Evolutionary conservation across 1,284 basidiomycete species (phyloP).

Genomic region (Ceratobasidium sp.): DNA sequence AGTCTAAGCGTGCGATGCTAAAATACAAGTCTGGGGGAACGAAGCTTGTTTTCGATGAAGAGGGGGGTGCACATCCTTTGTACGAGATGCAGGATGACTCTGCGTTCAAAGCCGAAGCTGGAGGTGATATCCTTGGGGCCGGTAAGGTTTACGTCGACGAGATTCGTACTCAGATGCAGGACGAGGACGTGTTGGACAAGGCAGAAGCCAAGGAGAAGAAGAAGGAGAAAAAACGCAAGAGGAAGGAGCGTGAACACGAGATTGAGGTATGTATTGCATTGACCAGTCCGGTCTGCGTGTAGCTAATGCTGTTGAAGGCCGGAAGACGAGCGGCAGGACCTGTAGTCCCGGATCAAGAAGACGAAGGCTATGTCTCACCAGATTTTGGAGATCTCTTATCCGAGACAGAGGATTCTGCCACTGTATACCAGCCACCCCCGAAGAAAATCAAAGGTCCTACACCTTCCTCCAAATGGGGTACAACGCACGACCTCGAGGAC

Average conservation of each 20-base stretch:
- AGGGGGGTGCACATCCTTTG: conserved; percentile 76
- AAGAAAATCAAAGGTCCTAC: conserved; percentile 45
- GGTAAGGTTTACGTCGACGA: conserved; percentile 72
- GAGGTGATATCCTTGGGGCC: conserved; percentile 69
- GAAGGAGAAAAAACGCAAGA: conserved; percentile 80
- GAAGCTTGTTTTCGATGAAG: conserved; percentile 86
- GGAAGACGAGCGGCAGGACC: conserved; percentile 46
- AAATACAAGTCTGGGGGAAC: conserved; percentile 64
- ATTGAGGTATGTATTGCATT: conserved; percentile 51
- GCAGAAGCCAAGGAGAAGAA: conserved; percentile 87
- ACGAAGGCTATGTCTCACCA: conserved; percentile 74
- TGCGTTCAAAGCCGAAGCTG: conserved; percentile 62
- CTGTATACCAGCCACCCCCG: conserved; percentile 49
- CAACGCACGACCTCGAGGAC: conserved; percentile 51
- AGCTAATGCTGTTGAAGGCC: conserved; percentile 42
- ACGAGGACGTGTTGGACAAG: conserved; percentile 77
- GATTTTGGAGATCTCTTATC: conserved; percentile 68
- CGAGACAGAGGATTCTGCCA: conserved; percentile 53
- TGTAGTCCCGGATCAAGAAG: conserved; percentile 48
- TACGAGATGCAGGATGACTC: conserved; percentile 82
- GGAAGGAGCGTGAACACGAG: conserved; percentile 87
- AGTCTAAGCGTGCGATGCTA: conserved; percentile 78
- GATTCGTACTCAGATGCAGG: conserved; percentile 73
- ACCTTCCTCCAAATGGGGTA: conserved; percentile 19
- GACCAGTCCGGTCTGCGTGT: neutral